A percentile compares a stretch with the other conserved stretches of the same genome.
These are phyloP conservation scores for Wakefieldia striispora DNA, from an alignment of 768 basidiomycete species.

Conservation along the genomic window DNA sequence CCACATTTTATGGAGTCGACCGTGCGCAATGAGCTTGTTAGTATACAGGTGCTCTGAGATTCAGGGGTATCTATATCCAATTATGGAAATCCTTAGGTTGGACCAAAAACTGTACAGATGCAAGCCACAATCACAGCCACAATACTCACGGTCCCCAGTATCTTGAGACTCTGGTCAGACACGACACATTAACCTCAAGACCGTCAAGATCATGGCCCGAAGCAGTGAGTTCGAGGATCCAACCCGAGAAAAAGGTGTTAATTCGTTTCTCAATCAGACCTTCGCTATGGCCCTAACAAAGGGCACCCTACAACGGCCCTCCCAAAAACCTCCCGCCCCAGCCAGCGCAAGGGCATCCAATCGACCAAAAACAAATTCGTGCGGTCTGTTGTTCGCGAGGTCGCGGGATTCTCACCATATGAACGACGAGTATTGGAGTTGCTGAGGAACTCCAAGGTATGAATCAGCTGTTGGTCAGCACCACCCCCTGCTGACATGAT, in stretches of 20 bases:
- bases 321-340: slow-evolving; percentile 70
- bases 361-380: slow-evolving; percentile 93
- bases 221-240: slow-evolving; percentile 54
- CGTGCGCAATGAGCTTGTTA: no score
- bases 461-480: slow-evolving; percentile 22
- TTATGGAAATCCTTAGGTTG: slow-evolving; percentile 21
- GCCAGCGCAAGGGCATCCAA: slow-evolving; percentile 88
- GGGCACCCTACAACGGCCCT: slow-evolving; percentile 89
- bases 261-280: slow-evolving; percentile 48
- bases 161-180: no score
- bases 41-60: neutral
- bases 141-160: slow-evolving; percentile 18
- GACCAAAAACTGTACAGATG: slow-evolving; percentile 55
- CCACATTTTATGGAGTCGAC: slow-evolving; percentile 14
- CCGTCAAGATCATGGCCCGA: slow-evolving; percentile 67
- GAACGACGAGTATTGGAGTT: slow-evolving; percentile 98
- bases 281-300: slow-evolving; percentile 81
- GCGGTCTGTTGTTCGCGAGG: slow-evolving; percentile 91
- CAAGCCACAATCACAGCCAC: slow-evolving; percentile 52
- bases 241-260: neutral
- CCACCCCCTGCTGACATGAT: neutral
- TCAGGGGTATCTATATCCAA: slow-evolving; percentile 12
- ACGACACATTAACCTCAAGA: slow-evolving; percentile 44
- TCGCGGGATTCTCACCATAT: slow-evolving; percentile 96
- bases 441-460: slow-evolving; percentile 94